These are phyloP conservation scores for Collybiopsis luxurians DNA, from an alignment of 768 basidiomycete species.

Conservation along the genomic window DNA sequence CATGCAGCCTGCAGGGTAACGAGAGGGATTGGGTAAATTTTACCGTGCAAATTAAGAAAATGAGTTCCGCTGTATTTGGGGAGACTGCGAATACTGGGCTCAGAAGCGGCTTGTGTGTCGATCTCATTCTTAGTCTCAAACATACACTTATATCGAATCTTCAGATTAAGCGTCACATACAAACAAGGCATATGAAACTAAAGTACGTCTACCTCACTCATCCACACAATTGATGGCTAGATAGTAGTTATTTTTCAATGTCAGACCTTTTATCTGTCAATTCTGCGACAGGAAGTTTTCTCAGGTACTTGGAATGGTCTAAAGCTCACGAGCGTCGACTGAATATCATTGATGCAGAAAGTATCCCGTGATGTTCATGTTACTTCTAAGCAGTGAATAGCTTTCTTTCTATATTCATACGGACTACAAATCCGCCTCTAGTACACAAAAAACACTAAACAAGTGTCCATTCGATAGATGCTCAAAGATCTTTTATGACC, in stretches of 20 bases:
- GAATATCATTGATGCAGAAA: constrained; percentile 33
- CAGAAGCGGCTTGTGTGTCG: constrained; percentile 56
- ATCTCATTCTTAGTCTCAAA: too few relatives aligned
- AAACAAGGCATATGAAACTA: constrained; percentile 57
- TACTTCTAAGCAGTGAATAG: constrained; percentile 46
- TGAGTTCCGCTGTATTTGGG: neutral
- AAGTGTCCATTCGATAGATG: constrained; percentile 47
- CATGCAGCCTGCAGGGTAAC: too few relatives aligned
- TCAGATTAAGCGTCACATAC: constrained; percentile 53
- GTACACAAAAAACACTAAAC: constrained; percentile 58
- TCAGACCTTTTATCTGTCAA: constrained; percentile 50
- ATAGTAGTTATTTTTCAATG: constrained; percentile 3
- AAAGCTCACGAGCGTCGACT: neutral
- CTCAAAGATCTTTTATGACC: constrained; percentile 56
- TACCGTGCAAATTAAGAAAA: neutral
- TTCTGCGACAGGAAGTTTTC: constrained; percentile 54
- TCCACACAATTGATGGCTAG: neutral
- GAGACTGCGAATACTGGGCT: constrained; percentile 38
- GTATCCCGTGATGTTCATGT: constrained; percentile 57
- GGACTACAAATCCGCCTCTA: constrained; percentile 19
- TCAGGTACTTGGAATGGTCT: constrained; percentile 20
- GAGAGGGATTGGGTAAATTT: neutral
- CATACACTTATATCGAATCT: too few relatives aligned
- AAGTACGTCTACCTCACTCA: constrained; percentile 39
- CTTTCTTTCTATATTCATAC: neutral